These are phyloP conservation scores for Microsporum audouinii DNA, from an alignment of 2,329 filamentous ascomycete species.

Conservation along the genomic window DNA sequence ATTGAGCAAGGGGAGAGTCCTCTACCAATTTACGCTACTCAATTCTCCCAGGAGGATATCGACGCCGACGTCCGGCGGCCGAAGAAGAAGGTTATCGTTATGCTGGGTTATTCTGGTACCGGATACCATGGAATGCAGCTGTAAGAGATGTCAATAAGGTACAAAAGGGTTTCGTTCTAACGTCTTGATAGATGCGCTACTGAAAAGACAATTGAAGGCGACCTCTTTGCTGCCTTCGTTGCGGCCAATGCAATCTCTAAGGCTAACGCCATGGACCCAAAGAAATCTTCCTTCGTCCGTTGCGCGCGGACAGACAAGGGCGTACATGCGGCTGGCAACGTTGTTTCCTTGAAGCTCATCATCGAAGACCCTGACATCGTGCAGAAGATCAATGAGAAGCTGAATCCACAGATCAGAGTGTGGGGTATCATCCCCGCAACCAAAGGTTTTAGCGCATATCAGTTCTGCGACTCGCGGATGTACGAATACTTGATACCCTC, in stretches of 20 bases:
- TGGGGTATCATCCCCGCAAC: constrained; percentile 89
- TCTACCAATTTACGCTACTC: constrained; percentile 43
- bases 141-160: constrained; percentile 19
- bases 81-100: constrained; percentile 90
- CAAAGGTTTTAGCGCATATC: constrained; percentile 88
- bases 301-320: constrained; percentile 97
- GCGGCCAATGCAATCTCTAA: constrained; percentile 88
- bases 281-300: constrained; percentile 86
- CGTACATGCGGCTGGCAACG: constrained; percentile 88
- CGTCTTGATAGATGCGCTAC: constrained; percentile 36
- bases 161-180: background rate
- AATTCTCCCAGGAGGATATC: constrained; percentile 69
- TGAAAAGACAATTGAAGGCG: constrained; percentile 90
- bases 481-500: constrained; percentile 96
- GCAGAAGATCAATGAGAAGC: constrained; percentile 74
- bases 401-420: constrained; percentile 80
- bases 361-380: constrained; percentile 82
- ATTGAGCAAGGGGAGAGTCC: constrained; percentile 36
- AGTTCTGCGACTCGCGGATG: constrained; percentile 85
- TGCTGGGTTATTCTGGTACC: constrained; percentile 91
- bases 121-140: constrained; percentile 98
- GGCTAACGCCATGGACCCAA: constrained; percentile 90
- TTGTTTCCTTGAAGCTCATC: constrained; percentile 90
- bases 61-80: constrained; percentile 74
- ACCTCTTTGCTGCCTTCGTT: constrained; percentile 86